Conservation (phyloP, 345 rosid genomes). For the Eucalyptus fibrosa region DNA sequence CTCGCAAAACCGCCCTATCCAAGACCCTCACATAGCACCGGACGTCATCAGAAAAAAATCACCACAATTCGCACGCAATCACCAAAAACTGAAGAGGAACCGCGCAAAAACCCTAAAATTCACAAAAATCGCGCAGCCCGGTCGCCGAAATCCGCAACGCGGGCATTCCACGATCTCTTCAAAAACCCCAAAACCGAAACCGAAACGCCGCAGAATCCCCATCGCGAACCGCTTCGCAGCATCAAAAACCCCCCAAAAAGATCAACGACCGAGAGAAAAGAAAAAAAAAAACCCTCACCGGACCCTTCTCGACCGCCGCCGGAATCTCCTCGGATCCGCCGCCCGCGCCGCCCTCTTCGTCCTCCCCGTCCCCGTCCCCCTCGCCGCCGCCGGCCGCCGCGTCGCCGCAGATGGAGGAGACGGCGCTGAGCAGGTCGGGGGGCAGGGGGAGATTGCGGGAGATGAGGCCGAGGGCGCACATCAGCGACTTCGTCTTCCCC, state of each 20-base stretch:
- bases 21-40: neutral
- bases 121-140: neutral
- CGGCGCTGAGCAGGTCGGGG: slow-evolving; percentile 46
- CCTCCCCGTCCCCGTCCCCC: neutral
- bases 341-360: neutral
- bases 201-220: neutral
- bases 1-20: neutral
- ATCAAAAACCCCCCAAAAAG: neutral
- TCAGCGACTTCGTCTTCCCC: slow-evolving; percentile 60
- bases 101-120: neutral
- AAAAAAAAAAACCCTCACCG: slow-evolving; percentile 14
- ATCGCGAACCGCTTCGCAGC: neutral
- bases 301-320: neutral
- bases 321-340: slow-evolving; percentile 5
- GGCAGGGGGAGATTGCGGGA: slow-evolving; percentile 92
- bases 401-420: slow-evolving; percentile 56
- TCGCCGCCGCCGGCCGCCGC: neutral
- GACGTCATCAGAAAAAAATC: neutral
- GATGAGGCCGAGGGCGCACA: slow-evolving; percentile 74
- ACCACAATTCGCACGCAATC: neutral
- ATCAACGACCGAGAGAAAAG: neutral
- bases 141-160: neutral
- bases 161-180: neutral
- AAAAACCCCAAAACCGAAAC: neutral
- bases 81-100: neutral